phyloP scores from a whole-genome alignment of 2,329 filamentous ascomycete genomes.

The Sclerotinia spermophila region DNA sequence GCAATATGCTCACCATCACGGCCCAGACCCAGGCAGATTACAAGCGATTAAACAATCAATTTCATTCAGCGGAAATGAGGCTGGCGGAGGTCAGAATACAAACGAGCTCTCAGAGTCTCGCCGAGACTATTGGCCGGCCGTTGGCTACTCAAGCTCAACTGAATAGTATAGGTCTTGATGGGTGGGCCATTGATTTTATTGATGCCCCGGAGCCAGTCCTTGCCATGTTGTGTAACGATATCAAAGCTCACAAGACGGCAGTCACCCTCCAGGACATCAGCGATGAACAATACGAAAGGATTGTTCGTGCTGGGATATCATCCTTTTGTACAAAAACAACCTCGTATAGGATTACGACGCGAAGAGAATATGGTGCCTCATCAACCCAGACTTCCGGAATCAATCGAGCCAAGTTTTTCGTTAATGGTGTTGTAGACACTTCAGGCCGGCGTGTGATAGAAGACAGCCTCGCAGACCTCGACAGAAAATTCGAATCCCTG shows the following conservation, averaged over 20 bases:
- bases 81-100: conserved; percentile 67
- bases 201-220: conserved; percentile 79
- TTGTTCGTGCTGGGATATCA: conserved; percentile 54
- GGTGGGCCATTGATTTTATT: conserved; percentile 75
- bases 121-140: conserved; percentile 43
- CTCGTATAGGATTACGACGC: conserved; percentile 61
- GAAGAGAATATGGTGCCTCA: conserved; percentile 73
- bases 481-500: conserved; percentile 32
- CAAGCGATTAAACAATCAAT: conserved; percentile 62
- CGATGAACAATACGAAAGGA: conserved; percentile 63
- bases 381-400: conserved; percentile 66
- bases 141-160: conserved; percentile 53
- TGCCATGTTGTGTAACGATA: conserved; percentile 79
- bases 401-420: conserved; percentile 64
- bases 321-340: conserved; percentile 68
- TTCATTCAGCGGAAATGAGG: conserved; percentile 56
- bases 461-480: conserved; percentile 42
- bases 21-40: conserved; percentile 74
- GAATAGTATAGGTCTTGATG: conserved; percentile 63
- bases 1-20: conserved; percentile 63
- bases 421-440: conserved; percentile 68
- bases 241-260: conserved; percentile 64
- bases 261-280: conserved; percentile 60
- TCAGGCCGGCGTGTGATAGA: conserved; percentile 61
- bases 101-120: conserved; percentile 50